Evolutionary conservation across 2,329 filamentous ascomycete genomes (phyloP), one percentile per base, ranked within the genome.

Genomic region (Penicillium freii): DNA sequence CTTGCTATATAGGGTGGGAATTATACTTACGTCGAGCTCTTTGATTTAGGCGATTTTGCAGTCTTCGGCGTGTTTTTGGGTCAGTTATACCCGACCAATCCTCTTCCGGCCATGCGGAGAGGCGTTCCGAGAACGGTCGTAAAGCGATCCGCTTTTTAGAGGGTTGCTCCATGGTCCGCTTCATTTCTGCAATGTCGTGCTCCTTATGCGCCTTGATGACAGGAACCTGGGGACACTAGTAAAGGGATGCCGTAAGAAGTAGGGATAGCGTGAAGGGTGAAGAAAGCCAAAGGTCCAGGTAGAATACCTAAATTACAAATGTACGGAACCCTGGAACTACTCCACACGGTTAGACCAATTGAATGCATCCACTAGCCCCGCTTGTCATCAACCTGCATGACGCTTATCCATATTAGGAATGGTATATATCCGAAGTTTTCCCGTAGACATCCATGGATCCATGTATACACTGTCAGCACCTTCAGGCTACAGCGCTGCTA

Each of bases 21-120:
- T 58, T 47, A 3, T 2, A 50, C 60, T 50, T 56, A 67, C 66
- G 57, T 29, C 56, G 58, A 10, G 56, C 50, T 23, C 66, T 57
- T 56, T 65, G 61, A 31, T 67, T 68, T 23, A 67, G 17, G 8
- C 66, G 60, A 50, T 68, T 67, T 45, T 68, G 65, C 27, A 66
- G 40, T 46, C 56, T 54, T 33, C 63, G 58, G 17, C 63, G 58
- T 11, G 40, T 51, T 46, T 57, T 60, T 19, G 49, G 55, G 44
- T 62, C 52, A 7, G 56, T 47, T 15, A 62, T 55, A n/a, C 62
- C 61, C 6, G 51, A 53, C 62, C 59, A 62, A 54, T 63, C 55
- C 4, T 62, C 60, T 9, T 51, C 48, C 5, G 48, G 48, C 47
- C 47, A 49, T 45, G 43, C 25, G 17, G 25, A 13, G 9, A 45